Base-by-base conservation (phyloP, 495 filamentous ascomycete genomes). In the Tuber microsphaerosporum region DNA sequence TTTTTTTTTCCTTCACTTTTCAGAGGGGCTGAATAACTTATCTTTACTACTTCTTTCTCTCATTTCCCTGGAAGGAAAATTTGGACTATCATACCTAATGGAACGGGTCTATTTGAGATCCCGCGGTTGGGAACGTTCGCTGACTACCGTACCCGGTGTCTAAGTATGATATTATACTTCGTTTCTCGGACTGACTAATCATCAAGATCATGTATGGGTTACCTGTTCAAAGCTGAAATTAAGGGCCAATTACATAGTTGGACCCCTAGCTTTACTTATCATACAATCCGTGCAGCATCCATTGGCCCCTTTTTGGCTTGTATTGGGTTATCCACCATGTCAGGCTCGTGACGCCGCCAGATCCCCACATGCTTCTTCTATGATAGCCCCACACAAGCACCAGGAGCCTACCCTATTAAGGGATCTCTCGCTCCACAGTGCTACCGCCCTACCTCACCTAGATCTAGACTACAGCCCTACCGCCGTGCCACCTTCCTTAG, bases 391-490 rank as follows among this genome's bases (percentile, higher is more conserved):
- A 7, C 14, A 17, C 0, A 7, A 34, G 56, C 9, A 16, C 56
- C 14, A 26, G 56, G 31, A 65, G n/a, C 56, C 56, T 17, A 6
- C 26, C 56, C n/a, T 7, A 34, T 16, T n/a, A 65, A 65, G 56
- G 34, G 17, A 12, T 0, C 26, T 6, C 26, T 65, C 17, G 16
- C 26, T 26, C 56, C 26, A 17, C 56, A 34, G 26, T 7, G 26
- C 56, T 16, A 17, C 5, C n/a, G n/a, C n/a, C n/a, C n/a, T n/a
- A n/a, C n/a, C 56, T 19, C 34, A 16, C 17, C 16, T 26, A 34
- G 56, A 65, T 65, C 56, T 17, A 65, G 56, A 34, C 56, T n/a
- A 17, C 56, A 65, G 56, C 56, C 56, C 56, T 65, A 65, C 56
- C 56, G 1, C 3, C 26, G 14, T 65, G n/a, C 56, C 56, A 31